Evolutionary conservation across 2,329 filamentous ascomycete species (phyloP), one percentile per base, ranked within the genome.

Genomic region (Pseudovirgaria hyperparasitica): DNA sequence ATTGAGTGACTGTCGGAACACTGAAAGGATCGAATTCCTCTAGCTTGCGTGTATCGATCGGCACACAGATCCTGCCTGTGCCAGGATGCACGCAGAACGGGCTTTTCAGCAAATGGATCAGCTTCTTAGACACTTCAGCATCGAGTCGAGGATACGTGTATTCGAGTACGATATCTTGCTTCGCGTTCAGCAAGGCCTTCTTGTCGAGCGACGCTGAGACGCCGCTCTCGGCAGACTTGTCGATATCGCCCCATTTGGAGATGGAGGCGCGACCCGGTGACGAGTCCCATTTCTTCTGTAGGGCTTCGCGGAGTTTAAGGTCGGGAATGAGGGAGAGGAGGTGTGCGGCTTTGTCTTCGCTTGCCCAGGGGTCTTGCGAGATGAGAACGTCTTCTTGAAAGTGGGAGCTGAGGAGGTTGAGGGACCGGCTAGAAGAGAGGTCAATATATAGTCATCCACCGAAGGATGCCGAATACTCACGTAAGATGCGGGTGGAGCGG

Each of bases 101-200:
- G 35, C 78, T 86, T 54, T 98, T 98, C 42, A 98, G 75, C 67
- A 98, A 72, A 67, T 98, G 90, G 60, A 94, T 96, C 31, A 92
- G 72, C 52, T 94, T 93, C 65, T 96, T 96, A 48, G 81, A 90
- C 50, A 98, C 90, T 55, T 93, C 85, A 35, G 90, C 86, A 63
- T 98, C 90, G 29, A 98, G 79, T 20, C 90, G 78, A 3, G 90
- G 90, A 55, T 98, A 98, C 5, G 90, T 94, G 58, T 98, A 96
- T 57, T 98, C 90, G 16, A 98, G 71, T 4, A 96, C 76, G 35
- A 98, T 81, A 48, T 96, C 90, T 52, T 94, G 85, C 58, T 94
- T 96, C 13, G 85, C 84, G 44, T 94, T 82, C 6, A 79, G 68
- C 9, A 98, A 67, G 3, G 76, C 72, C 36, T 68, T 72, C 0